Base-by-base conservation (phyloP, 345 rosid species). In the Noccaea bulbosa region DNA sequence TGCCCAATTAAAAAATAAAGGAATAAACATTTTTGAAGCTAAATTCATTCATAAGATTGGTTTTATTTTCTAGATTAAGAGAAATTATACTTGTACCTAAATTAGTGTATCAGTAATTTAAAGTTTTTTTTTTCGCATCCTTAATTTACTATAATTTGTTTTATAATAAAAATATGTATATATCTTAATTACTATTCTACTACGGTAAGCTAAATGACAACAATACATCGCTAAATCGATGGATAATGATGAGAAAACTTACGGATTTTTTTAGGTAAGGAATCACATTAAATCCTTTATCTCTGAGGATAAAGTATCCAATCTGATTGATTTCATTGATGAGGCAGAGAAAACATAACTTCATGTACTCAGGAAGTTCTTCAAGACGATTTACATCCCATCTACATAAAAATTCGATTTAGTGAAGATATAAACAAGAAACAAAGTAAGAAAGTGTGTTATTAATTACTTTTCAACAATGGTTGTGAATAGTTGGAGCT, bases 351-450 rank as follows among this genome's bases (percentile, higher is more conserved):
- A 69, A 85, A 54, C 76, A 80, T 5, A 75, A 34, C 59, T 80
- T 80, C 85, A 83, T 78, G 22, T 78, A 80, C 11, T 82, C n/a
- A 9, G 87, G 90, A 74, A 86, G 84, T 20, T 57, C 57, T 11
- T 83, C 82, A 16, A 77, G 52, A 4, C 53, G 73, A 63, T 67
- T 63, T 8, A 67, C 48, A 54, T 83, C 82, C 87, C 84, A 83
- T 63, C 87, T 81, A 40, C 65, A 46, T 45, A 37, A 55, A 40
- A 17, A 11, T 4, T 54, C 14, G 14, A 61, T 43, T 63, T 12
- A 62, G 0, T 55, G 38, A 30, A 24, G 10, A 50, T 6, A 46
- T 38, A 30, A 39, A 16, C 8, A 71, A 9, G 2, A 32, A 7
- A 15, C 5, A 33, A 8, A 43, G 27, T 14, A 38, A 48, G 24